Evolutionary conservation across 1,284 basidiomycete species (phyloP).

Genomic region (Moesziomyces sp.): DNA sequence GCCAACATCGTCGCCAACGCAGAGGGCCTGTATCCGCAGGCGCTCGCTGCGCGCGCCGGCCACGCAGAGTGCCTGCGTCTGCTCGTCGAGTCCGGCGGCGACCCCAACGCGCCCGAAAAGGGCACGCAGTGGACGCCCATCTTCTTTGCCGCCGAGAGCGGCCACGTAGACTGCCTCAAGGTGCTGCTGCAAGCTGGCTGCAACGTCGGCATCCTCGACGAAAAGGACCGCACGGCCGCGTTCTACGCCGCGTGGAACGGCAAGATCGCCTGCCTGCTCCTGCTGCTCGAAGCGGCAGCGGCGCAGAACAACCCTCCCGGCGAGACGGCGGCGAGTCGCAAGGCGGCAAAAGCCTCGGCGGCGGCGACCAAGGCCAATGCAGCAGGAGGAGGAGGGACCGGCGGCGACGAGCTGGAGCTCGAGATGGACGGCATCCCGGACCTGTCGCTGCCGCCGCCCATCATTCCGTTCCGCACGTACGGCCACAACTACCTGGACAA

Average conservation of each 20-base stretch:
- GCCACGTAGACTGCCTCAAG: constrained; percentile 80
- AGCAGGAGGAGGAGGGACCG: constrained; percentile 10
- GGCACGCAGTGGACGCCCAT: constrained; percentile 97
- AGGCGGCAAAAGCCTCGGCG: constrained; percentile 14
- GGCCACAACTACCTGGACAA: constrained; percentile 76
- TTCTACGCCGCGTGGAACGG: constrained; percentile 99
- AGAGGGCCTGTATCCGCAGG: constrained; percentile 94
- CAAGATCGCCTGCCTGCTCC: constrained; percentile 75
- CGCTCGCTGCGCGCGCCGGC: constrained; percentile 96
- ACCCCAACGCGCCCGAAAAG: constrained; percentile 82
- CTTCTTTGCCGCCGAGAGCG: constrained; percentile 92
- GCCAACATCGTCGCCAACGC: constrained; percentile 85
- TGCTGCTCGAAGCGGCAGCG: constrained; percentile 67
- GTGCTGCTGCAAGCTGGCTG: constrained; percentile 83
- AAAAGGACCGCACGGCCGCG: constrained; percentile 84
- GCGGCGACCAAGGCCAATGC: constrained; percentile 15
- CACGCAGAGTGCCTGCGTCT: constrained; percentile 84
- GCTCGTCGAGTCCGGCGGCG: constrained; percentile 73
- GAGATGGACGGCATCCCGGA: constrained; percentile 88
- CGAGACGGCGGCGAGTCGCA: constrained; percentile 1
- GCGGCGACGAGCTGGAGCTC: constrained; percentile 53
- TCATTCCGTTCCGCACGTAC: constrained; percentile 80
- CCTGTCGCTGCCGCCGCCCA: constrained; percentile 92
- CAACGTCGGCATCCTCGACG: constrained; percentile 81
- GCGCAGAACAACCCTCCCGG: constrained; percentile 27